A percentile compares a stretch with the other conserved stretches of the same genome.
Conservation (phyloP, 2,329 filamentous ascomycete species). For the Macroventuria anomochaeta region DNA sequence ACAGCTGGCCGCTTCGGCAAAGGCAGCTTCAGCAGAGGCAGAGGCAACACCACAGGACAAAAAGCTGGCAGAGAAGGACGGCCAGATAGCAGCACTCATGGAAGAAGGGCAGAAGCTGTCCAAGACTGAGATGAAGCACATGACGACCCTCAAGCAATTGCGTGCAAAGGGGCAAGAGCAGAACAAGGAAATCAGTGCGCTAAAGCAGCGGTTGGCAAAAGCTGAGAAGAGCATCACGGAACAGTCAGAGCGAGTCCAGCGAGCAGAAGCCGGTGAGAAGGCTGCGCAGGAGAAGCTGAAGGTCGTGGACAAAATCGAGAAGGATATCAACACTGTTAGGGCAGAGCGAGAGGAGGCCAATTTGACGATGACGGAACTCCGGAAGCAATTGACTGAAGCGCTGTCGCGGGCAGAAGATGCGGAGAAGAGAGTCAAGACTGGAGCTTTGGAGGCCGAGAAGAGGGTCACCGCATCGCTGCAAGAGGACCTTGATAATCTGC, state of each 20-base stretch:
- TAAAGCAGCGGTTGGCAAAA: conserved; percentile 67
- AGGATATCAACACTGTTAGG: conserved; percentile 67
- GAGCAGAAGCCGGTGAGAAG: conserved; percentile 66
- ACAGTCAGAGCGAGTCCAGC: conserved; percentile 65
- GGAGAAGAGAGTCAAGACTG: conserved; percentile 69
- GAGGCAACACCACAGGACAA: conserved; percentile 62
- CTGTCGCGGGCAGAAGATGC: conserved; percentile 70
- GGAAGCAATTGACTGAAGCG: conserved; percentile 71
- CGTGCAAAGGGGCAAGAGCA: conserved; percentile 60
- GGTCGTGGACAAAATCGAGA: conserved; percentile 58
- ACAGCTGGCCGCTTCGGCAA: conserved; percentile 77
- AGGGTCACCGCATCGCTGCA: conserved; percentile 62
- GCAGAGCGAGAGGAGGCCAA: conserved; percentile 69
- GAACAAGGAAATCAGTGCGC: conserved; percentile 57
- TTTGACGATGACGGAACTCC: conserved; percentile 70
- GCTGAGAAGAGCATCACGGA: conserved; percentile 70
- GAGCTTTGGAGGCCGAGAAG: conserved; percentile 71
- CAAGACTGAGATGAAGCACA: conserved; percentile 82
- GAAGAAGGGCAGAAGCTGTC: conserved; percentile 91
- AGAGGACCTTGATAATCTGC: conserved; percentile 68
- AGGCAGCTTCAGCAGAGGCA: conserved; percentile 63
- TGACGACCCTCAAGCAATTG: conserved; percentile 82
- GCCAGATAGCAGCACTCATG: conserved; percentile 86
- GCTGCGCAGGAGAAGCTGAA: conserved; percentile 62
- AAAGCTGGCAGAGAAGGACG: conserved; percentile 86